A percentile compares a stretch with the other conserved stretches of the same genome.
phyloP scores from a whole-genome alignment of 345 rosid genomes.

The Linum trigynum region DNA sequence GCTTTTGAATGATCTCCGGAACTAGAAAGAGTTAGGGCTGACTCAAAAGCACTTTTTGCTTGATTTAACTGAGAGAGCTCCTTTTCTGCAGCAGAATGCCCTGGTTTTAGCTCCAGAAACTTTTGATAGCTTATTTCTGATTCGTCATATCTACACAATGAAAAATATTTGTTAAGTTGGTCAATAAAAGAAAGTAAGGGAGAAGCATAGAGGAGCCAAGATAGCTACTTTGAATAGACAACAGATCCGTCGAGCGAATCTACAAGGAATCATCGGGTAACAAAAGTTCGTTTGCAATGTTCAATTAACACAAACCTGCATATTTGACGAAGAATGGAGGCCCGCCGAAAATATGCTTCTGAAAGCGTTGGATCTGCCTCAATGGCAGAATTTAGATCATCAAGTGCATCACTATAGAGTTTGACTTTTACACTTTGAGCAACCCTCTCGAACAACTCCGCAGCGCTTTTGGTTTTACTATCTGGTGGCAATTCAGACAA shows the following conservation, averaged over 20 bases:
- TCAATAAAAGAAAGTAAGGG: neutral
- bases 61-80: constrained; percentile 88
- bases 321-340: constrained; percentile 70
- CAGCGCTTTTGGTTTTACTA: constrained; percentile 48
- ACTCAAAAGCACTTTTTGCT: constrained; percentile 75
- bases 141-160: constrained; percentile 69
- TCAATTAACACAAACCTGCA: constrained; percentile 52
- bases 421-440: constrained; percentile 71
- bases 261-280: neutral
- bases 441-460: constrained; percentile 68
- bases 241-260: neutral
- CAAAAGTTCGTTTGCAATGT: neutral
- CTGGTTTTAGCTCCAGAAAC: constrained; percentile 62
- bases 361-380: constrained; percentile 84
- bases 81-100: constrained; percentile 63
- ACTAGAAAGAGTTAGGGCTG: constrained; percentile 52
- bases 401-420: constrained; percentile 73
- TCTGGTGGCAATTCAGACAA: constrained; percentile 26
- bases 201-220: neutral
- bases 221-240: too few relatives aligned
- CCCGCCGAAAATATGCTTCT: constrained; percentile 71
- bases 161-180: constrained; percentile 8
- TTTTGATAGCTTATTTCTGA: constrained; percentile 63
- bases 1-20: constrained; percentile 66
- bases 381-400: constrained; percentile 90